Percentiles rank a stretch among this genome's conserved stretches.
Conservation (phyloP, 2,329 filamentous ascomycete genomes). For the Lasiodiplodia gonubiensis region DNA sequence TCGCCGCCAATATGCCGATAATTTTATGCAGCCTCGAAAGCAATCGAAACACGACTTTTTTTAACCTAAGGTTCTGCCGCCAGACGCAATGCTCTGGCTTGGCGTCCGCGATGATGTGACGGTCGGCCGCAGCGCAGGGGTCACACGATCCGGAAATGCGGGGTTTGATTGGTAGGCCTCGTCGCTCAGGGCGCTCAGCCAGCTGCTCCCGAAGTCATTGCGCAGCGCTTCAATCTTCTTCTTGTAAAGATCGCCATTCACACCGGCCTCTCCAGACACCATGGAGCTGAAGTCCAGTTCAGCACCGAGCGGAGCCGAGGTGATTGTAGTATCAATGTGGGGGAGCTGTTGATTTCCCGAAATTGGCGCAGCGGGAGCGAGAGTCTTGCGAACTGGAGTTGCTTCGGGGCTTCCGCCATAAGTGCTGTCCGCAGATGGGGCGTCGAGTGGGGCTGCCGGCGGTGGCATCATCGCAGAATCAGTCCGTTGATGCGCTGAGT, state of each 20-base stretch:
- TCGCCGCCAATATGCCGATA: slow-evolving; percentile 4
- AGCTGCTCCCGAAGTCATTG: slow-evolving; percentile 83
- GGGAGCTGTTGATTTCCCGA: slow-evolving; percentile 18
- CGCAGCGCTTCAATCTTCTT: slow-evolving; percentile 87
- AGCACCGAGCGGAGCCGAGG: slow-evolving; percentile 34
- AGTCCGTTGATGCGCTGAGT: slow-evolving; percentile 32
- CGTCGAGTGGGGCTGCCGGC: slow-evolving; percentile 2
- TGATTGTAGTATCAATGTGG: slow-evolving; percentile 35
- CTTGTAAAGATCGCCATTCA: slow-evolving; percentile 78
- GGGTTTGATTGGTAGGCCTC: slow-evolving; percentile 56
- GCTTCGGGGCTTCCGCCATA: slow-evolving; percentile 39
- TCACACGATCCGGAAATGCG: slow-evolving; percentile 27
- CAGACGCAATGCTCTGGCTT: slow-evolving; percentile 48
- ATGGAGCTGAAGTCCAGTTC: slow-evolving; percentile 26
- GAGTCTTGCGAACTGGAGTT: slow-evolving; percentile 31
- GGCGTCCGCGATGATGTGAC: slow-evolving; percentile 39
- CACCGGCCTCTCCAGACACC: slow-evolving; percentile 61
- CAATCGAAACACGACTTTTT: slow-evolving; percentile 25
- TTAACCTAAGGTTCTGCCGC: slow-evolving; percentile 47
- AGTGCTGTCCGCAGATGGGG: slow-evolving; percentile 28
- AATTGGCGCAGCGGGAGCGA: slow-evolving; percentile 14
- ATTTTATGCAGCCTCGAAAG: slow-evolving; percentile 12
- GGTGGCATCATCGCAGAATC: slow-evolving; percentile 28
- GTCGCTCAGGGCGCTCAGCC: slow-evolving; percentile 84
- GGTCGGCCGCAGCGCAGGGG: slow-evolving; percentile 41